Percentiles rank a stretch among this genome's conserved stretches.
phyloP scores from a whole-genome alignment of 1,139 yeast species.

The Scheffersomyces quercinus region DNA sequence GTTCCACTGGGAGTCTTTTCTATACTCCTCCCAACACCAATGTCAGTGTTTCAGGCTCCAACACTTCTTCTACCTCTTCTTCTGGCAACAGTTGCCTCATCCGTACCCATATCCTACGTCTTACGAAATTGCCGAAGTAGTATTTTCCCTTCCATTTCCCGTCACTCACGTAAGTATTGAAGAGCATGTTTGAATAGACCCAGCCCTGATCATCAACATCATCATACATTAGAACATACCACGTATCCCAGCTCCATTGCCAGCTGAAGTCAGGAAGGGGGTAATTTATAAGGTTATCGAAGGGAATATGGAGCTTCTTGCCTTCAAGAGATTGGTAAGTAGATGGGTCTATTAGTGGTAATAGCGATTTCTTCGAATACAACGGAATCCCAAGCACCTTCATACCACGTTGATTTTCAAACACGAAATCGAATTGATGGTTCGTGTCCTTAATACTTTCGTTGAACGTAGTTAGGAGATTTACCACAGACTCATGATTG shows the following conservation, averaged over 20 bases:
- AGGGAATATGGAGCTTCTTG: slow-evolving; percentile 25
- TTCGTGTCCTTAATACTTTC: slow-evolving; percentile 5
- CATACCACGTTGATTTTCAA: slow-evolving; percentile 74
- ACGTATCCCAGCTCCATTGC: slow-evolving; percentile 71
- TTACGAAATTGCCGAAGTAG: slow-evolving; percentile 53
- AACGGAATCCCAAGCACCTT: slow-evolving; percentile 64
- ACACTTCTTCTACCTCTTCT: not conserved
- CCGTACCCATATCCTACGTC: slow-evolving; percentile 65
- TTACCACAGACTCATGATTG: slow-evolving; percentile 3
- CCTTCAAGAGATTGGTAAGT: slow-evolving; percentile 40
- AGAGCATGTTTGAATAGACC: slow-evolving; percentile 56
- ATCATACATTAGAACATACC: slow-evolving; percentile 72
- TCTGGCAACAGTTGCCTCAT: slow-evolving; percentile 20
- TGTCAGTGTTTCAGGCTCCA: too few relatives aligned
- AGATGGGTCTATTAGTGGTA: slow-evolving; percentile 64
- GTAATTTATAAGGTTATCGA: slow-evolving; percentile 38
- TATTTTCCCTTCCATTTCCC: slow-evolving; percentile 62
- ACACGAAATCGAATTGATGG: slow-evolving; percentile 39
- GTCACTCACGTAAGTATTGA: slow-evolving; percentile 45
- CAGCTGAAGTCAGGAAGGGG: slow-evolving; percentile 68
- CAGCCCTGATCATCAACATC: slow-evolving; percentile 82
- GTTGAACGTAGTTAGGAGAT: slow-evolving; percentile 10
- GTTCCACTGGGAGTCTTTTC: too few relatives aligned
- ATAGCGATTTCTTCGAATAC: slow-evolving; percentile 54
- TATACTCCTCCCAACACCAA: too few relatives aligned